These are phyloP conservation scores for Leishmania guyanensis DNA, from an alignment of 208 protist genomes.

Conservation along the genomic window DNA sequence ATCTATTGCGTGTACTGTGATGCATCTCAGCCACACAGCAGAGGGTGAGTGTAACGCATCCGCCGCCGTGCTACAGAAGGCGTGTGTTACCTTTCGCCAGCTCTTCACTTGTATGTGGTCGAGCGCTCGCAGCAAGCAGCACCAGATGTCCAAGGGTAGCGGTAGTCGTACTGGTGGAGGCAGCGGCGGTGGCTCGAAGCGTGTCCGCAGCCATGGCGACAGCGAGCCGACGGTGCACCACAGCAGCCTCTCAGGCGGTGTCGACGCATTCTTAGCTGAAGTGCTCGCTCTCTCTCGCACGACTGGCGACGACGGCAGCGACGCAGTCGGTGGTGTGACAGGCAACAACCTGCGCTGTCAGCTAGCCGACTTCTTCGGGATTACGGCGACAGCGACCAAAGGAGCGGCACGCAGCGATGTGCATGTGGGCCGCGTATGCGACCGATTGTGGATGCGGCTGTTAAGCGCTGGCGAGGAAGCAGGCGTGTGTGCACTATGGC, in stretches of 20 bases:
- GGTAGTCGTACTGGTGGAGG: neutral
- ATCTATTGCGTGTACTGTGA: neutral
- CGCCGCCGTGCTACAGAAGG: neutral
- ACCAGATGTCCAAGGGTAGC: conserved; percentile 11
- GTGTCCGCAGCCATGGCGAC: neutral
- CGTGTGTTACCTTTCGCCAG: conserved; percentile 3
- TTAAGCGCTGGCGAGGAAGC: neutral
- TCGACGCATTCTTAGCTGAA: conserved; percentile 7
- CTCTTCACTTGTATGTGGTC: conserved; percentile 16
- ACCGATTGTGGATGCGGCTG: neutral
- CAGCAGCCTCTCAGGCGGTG: neutral
- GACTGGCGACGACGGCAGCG: neutral
- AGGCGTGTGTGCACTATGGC: conserved; percentile 23
- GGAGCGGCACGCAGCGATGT: neutral
- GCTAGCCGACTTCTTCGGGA: conserved; percentile 21
- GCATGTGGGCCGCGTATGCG: neutral
- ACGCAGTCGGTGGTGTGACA: neutral
- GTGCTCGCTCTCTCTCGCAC: neutral
- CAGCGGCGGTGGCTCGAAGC: neutral
- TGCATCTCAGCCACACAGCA: neutral
- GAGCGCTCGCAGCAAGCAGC: conserved; percentile 20
- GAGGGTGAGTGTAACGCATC: neutral
- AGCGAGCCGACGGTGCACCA: neutral
- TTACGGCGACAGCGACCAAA: neutral
- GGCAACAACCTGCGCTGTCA: neutral